Conservation (phyloP, 441 rosid genomes). For the Hura crepitans region DNA sequence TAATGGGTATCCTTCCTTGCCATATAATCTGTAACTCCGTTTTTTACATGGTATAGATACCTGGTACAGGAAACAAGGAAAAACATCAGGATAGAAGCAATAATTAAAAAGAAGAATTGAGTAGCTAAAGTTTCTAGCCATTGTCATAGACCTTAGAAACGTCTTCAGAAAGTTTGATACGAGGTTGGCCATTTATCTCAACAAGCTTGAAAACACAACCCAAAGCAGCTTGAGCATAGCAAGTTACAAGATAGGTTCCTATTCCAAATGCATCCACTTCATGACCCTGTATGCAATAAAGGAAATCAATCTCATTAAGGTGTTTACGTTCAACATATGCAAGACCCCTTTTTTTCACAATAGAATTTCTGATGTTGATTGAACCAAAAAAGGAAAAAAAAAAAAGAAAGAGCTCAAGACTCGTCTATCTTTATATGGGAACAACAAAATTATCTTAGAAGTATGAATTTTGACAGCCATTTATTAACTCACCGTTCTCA, state of each 20-base stretch:
- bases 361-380: too few species aligned
- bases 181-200: conserved; percentile 84
- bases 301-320: conserved; percentile 17
- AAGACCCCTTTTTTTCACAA: not conserved
- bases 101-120: not conserved
- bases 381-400: too few species aligned
- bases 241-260: conserved; percentile 87
- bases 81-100: conserved; percentile 3
- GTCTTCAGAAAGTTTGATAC: conserved; percentile 95
- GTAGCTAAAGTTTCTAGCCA: conserved; percentile 1
- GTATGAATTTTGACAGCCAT: too few species aligned
- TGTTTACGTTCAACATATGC: not conserved
- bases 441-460: too few species aligned
- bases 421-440: too few species aligned
- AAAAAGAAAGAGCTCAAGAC: too few species aligned
- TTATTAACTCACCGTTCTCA: too few species aligned
- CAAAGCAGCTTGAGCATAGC: conserved; percentile 85
- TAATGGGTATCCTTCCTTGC: conserved; percentile 78
- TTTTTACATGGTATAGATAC: conserved; percentile 97
- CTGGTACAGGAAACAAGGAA: conserved; percentile 33
- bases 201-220: conserved; percentile 97
- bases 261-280: conserved; percentile 91
- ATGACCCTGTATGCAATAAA: conserved; percentile 59
- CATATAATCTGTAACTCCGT: conserved; percentile 62
- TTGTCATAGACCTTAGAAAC: conserved; percentile 66